Conservation (phyloP, 768 basidiomycete species). For the Leccinum truebloodii region DNA sequence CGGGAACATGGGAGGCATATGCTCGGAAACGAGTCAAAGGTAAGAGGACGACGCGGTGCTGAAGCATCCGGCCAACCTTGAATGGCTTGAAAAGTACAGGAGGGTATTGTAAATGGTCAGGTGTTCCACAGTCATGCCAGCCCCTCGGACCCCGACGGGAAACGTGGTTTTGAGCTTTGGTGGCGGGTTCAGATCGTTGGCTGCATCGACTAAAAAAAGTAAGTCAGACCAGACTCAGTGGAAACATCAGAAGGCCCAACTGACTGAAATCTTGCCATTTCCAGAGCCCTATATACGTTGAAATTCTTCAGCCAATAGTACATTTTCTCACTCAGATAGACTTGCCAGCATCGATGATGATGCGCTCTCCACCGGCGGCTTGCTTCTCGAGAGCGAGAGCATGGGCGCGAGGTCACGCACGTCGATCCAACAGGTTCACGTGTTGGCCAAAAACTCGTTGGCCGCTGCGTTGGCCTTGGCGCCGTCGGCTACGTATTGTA, state of each 20-base stretch:
- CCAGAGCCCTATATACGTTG: slow-evolving; percentile 19
- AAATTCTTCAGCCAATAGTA: not conserved
- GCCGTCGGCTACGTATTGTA: slow-evolving; percentile 34
- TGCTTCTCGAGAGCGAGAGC: slow-evolving; percentile 49
- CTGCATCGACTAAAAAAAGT: slow-evolving; percentile 35
- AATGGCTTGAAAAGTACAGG: too few species aligned
- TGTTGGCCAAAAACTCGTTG: slow-evolving; percentile 25
- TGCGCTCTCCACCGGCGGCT: slow-evolving; percentile 56
- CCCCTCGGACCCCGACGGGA: slow-evolving; percentile 37
- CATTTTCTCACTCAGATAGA: not conserved
- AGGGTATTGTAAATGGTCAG: slow-evolving; percentile 31
- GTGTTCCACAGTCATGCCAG: slow-evolving; percentile 30
- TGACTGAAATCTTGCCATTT: slow-evolving; percentile 36
- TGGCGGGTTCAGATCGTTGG: slow-evolving; percentile 35
- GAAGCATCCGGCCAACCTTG: too few species aligned
- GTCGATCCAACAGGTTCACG: slow-evolving; percentile 44
- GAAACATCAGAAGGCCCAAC: not conserved
- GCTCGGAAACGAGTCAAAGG: too few species aligned
- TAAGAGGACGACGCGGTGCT: too few species aligned
- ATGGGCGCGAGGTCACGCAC: slow-evolving; percentile 61
- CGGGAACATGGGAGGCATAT: too few species aligned
- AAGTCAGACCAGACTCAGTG: not conserved
- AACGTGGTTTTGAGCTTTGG: slow-evolving; percentile 31
- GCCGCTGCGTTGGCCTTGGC: slow-evolving; percentile 22
- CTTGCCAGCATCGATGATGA: slow-evolving; percentile 47